Percentiles rank a stretch among this genome's conserved stretches.
Conservation (phyloP, 441 rosid species). For the Mallotus repandus region DNA sequence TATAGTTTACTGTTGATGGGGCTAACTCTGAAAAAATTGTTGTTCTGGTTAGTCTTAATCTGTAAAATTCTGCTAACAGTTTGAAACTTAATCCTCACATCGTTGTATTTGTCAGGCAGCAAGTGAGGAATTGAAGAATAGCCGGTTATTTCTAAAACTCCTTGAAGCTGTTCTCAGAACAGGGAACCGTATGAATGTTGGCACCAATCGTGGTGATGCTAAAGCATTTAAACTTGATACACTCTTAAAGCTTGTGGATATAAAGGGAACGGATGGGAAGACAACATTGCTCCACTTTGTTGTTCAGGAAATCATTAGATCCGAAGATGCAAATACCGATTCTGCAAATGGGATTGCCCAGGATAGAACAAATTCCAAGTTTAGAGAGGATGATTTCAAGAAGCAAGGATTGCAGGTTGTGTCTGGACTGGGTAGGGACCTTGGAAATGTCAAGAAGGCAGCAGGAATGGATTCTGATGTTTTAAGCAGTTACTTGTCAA, state of each 20-base stretch:
- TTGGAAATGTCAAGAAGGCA: constrained; percentile 82
- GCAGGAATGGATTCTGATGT: constrained; percentile 98
- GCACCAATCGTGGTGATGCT: constrained; percentile 97
- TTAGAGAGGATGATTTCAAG: constrained; percentile 64
- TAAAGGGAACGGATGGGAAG: constrained; percentile 95
- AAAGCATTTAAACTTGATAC: constrained; percentile 93
- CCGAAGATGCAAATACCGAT: constrained; percentile 57
- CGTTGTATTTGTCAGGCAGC: constrained; percentile 53
- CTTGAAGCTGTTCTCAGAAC: constrained; percentile 94
- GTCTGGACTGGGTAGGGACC: constrained; percentile 83
- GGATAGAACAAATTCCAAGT: constrained; percentile 25
- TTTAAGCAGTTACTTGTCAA: constrained; percentile 71
- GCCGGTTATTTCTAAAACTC: constrained; percentile 85
- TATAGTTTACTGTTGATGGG: constrained; percentile 4
- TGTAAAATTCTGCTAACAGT: background rate
- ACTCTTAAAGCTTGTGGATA: constrained; percentile 90
- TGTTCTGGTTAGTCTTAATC: background rate
- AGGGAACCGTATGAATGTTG: constrained; percentile 95
- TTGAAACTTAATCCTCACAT: constrained; percentile 13
- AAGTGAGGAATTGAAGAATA: constrained; percentile 81
- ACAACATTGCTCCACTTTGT: constrained; percentile 97
- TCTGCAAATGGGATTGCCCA: constrained; percentile 40
- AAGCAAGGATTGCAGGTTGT: constrained; percentile 92
- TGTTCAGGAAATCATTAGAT: constrained; percentile 91
- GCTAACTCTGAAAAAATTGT: background rate